phyloP scores from a whole-genome alignment of 2,329 filamentous ascomycete species.

The Phialocephala subalpina region DNA sequence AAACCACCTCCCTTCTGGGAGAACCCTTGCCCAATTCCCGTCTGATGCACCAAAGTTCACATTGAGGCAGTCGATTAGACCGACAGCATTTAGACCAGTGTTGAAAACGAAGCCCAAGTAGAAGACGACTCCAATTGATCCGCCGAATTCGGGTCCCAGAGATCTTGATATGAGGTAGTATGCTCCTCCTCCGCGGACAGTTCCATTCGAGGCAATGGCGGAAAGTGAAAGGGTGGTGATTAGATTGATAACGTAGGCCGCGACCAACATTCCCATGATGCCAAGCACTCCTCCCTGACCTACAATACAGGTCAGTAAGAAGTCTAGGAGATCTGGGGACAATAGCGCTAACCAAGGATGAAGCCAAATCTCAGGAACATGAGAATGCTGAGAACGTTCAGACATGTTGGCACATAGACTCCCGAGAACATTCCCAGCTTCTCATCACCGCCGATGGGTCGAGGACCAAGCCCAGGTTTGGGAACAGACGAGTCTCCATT shows the following conservation, averaged over 20 bases:
- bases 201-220: conserved; percentile 89
- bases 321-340: not conserved
- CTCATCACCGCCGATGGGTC: conserved; percentile 50
- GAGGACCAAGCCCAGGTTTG: conserved; percentile 49
- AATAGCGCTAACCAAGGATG: conserved; percentile 65
- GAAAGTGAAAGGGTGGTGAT: conserved; percentile 86
- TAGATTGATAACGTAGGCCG: conserved; percentile 83
- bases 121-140: conserved; percentile 87
- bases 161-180: conserved; percentile 91
- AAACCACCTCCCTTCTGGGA: conserved; percentile 79
- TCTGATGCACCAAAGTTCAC: conserved; percentile 72
- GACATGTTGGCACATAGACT: conserved; percentile 86
- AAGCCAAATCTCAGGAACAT: conserved; percentile 93
- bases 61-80: conserved; percentile 82
- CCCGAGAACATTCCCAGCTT: conserved; percentile 82
- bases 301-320: conserved; percentile 23
- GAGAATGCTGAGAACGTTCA: conserved; percentile 89
- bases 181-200: conserved; percentile 85
- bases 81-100: conserved; percentile 86
- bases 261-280: conserved; percentile 77
- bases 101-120: conserved; percentile 92
- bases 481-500: conserved; percentile 44
- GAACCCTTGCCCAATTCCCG: conserved; percentile 63
- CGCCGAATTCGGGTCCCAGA: conserved; percentile 87
- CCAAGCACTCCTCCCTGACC: conserved; percentile 77